Conservation (phyloP, 73 alveolate species). For the Symbiodinium pilosum region DNA sequence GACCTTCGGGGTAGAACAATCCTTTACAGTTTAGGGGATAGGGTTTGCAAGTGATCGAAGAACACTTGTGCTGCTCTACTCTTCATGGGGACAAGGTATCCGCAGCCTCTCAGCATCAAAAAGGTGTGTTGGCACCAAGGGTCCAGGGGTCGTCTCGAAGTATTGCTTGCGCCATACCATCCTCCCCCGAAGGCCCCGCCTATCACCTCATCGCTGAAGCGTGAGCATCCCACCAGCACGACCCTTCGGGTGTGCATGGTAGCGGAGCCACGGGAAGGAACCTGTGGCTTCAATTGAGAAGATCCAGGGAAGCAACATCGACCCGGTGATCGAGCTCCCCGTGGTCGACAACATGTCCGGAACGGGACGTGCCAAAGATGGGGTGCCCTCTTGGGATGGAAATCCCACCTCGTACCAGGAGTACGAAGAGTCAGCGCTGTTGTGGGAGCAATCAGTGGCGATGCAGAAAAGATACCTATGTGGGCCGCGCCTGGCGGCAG, state of each 20-base stretch:
- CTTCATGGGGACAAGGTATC: background rate
- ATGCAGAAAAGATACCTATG: background rate
- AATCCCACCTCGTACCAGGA: background rate
- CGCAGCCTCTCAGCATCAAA: background rate
- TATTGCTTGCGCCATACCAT: background rate
- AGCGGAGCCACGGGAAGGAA: background rate
- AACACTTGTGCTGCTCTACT: background rate
- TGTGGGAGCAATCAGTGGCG: background rate
- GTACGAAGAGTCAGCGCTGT: background rate
- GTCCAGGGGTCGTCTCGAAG: background rate
- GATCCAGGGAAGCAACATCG: background rate
- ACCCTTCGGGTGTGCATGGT: background rate
- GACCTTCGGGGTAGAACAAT: background rate
- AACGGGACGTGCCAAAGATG: background rate
- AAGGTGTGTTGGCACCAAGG: background rate
- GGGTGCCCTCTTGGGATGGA: background rate
- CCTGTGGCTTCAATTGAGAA: background rate
- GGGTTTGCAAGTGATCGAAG: background rate
- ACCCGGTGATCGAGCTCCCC: background rate
- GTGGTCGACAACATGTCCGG: background rate
- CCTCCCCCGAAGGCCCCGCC: background rate
- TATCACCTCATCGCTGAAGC: background rate
- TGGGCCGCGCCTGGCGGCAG: background rate
- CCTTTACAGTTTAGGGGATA: background rate
- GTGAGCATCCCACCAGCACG: background rate